Evolutionary conservation across 306 rosid genomes (phyloP).

Genomic region (Pterocarpus santalinus): DNA sequence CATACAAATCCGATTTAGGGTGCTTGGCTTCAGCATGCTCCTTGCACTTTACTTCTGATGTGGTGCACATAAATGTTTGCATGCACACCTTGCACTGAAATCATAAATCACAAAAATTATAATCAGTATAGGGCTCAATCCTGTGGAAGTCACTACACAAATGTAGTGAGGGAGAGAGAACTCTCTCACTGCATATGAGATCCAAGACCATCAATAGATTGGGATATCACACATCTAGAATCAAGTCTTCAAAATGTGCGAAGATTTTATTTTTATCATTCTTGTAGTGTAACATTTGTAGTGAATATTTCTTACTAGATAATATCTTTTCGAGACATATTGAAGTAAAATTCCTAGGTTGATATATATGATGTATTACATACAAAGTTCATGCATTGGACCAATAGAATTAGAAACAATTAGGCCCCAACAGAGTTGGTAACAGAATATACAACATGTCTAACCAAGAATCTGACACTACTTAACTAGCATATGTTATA

Average conservation of each 20-base stretch:
- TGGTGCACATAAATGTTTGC: conserved; percentile 92
- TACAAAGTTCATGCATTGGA: neutral
- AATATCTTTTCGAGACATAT: neutral
- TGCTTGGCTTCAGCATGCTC: conserved; percentile 91
- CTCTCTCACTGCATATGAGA: too few relatives aligned
- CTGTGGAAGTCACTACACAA: neutral
- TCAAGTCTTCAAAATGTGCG: conserved; percentile 1
- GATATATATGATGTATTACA: neutral
- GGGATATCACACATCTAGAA: neutral
- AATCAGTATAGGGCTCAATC: conserved; percentile 1
- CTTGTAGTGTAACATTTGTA: neutral
- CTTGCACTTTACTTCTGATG: conserved; percentile 88
- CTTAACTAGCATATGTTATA: neutral
- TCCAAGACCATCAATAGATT: neutral
- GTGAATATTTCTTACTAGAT: neutral
- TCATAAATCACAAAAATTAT: conserved; percentile 39
- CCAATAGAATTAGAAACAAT: neutral
- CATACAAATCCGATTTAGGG: conserved; percentile 72
- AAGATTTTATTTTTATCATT: neutral
- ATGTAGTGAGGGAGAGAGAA: neutral
- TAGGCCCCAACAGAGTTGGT: neutral
- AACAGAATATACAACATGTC: neutral
- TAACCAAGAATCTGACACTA: neutral
- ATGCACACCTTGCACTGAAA: conserved; percentile 94
- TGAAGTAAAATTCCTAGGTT: neutral